Evolutionary conservation across 2,329 filamentous ascomycete species (phyloP).

Genomic region (Drechslerella coelobrocha): DNA sequence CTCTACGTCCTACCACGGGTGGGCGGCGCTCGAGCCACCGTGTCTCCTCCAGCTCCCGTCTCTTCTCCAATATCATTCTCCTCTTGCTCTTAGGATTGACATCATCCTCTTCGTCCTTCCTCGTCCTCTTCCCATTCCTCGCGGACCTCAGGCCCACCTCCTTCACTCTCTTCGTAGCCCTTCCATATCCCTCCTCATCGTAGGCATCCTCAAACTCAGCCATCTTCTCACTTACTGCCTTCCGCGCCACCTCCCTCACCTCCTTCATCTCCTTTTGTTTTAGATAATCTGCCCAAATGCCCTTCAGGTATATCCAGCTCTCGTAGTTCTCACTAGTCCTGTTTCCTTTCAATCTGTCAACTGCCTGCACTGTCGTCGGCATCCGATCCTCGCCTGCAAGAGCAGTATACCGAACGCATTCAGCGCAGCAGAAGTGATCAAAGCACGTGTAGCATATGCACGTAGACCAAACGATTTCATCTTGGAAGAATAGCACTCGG

Average conservation of each 20-base stretch:
- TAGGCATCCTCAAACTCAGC: not conserved
- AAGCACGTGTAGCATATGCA: slow-evolving; percentile 15
- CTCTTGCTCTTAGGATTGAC: slow-evolving; percentile 9
- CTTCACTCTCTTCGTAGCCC: not conserved
- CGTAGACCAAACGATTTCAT: slow-evolving; percentile 34
- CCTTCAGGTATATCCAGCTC: slow-evolving; percentile 25
- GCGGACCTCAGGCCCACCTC: slow-evolving; percentile 11
- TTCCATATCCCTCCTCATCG: not conserved
- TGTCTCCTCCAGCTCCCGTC: slow-evolving; percentile 5
- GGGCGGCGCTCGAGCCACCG: not conserved
- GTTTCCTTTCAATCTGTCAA: slow-evolving; percentile 2
- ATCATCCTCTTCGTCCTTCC: not conserved
- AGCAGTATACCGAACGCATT: slow-evolving; percentile 18
- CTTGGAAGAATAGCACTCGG: slow-evolving; percentile 24
- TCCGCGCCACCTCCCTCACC: not conserved
- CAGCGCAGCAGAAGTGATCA: slow-evolving; percentile 21
- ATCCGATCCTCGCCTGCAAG: not conserved
- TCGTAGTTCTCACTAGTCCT: slow-evolving; percentile 26
- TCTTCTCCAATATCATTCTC: slow-evolving; percentile 20
- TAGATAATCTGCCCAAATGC: slow-evolving; percentile 32
- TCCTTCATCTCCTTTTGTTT: slow-evolving; percentile 5
- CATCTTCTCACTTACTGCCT: not conserved
- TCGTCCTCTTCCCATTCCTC: slow-evolving; percentile 8
- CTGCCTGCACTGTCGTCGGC: not conserved
- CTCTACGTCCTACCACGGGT: not conserved